Base-by-base conservation (phyloP, 306 rosid species). In the Acacia crassicarpa region DNA sequence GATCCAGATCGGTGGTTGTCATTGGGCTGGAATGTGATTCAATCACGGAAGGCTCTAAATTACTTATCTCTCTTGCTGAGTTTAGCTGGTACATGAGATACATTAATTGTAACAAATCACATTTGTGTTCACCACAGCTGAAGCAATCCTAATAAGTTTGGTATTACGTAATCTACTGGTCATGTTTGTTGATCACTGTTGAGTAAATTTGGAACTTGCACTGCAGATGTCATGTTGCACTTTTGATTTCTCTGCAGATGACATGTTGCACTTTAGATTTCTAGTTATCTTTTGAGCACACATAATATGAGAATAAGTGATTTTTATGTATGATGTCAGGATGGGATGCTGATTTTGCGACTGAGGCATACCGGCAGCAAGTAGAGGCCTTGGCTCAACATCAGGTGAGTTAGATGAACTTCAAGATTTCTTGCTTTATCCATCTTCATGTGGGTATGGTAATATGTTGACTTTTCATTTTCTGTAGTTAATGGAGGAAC, bases 331-430 rank as follows among this genome's bases (percentile, higher is more conserved):
- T 70, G 78, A 65, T 84, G 8, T 69, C 77, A 95, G 99, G 93
- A 43, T 95, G 99, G 99, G 99, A 95, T 90, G 94, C 98, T 79
- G 99, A 95, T 84, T 92, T 91, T 82, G 99, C 99, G 33, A 95
- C 99, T 35, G 94, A 86, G 88, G 99, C 99, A 74, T 95, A 95
- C 90, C 89, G 99, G 19, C 99, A 95, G 87, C 91, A 93, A 87
- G 99, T 95, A 68, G 98, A 95, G 90, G 91, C 96, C 84, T 83
- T 95, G 88, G 91, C 98, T 78, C 99, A 95, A 81, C 93, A 92
- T 87, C 97, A 91, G 94, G 99, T 93, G 80, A 41, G 86, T 77
- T 65, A 72, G 73, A 83, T 54, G 69, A 80, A 78, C 69, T 48
- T 80, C 35, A 17, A 33, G 20, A 15, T 79, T 65, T 77, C 35